Evolutionary conservation across 257 asterid species (phyloP).

Genomic region (Gentiana macrophylla): DNA sequence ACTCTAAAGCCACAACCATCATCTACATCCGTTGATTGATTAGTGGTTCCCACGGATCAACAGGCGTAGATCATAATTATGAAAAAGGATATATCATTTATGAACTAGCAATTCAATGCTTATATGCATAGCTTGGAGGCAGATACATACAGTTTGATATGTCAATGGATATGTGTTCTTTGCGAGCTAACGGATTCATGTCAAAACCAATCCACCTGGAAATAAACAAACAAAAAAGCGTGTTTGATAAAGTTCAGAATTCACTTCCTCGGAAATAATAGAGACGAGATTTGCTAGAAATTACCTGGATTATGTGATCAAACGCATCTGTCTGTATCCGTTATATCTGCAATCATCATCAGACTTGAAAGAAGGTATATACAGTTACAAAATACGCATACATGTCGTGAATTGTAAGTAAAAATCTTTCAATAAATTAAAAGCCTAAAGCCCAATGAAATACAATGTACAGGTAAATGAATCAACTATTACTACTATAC

Average conservation of each 20-base stretch:
- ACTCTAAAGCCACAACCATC: too few relatives aligned
- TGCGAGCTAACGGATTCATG: too few relatives aligned
- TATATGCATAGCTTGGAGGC: too few relatives aligned
- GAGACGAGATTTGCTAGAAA: too few relatives aligned
- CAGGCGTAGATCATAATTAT: not conserved
- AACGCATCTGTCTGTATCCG: not conserved
- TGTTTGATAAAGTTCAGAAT: too few relatives aligned
- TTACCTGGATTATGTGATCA: not conserved
- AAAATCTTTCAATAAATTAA: not conserved
- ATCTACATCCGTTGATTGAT: too few relatives aligned
- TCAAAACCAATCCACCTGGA: too few relatives aligned
- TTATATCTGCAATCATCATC: conserved; percentile 1
- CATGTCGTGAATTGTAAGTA: not conserved
- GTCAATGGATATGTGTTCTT: too few relatives aligned
- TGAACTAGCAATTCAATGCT: too few relatives aligned
- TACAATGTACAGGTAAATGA: not conserved
- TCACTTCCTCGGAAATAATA: too few relatives aligned
- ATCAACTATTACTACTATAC: conserved; percentile 27
- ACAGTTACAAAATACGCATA: not conserved
- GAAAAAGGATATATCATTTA: not conserved
- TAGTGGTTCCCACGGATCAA: too few relatives aligned
- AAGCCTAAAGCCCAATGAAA: conserved; percentile 8
- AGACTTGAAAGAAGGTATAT: not conserved
- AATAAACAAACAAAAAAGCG: not conserved
- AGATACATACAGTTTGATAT: not conserved